Percentiles rank a stretch among this genome's conserved stretches.
These are phyloP conservation scores for Nicotiana benthamiana DNA, from an alignment of 257 asterid genomes.

Conservation along the genomic window DNA sequence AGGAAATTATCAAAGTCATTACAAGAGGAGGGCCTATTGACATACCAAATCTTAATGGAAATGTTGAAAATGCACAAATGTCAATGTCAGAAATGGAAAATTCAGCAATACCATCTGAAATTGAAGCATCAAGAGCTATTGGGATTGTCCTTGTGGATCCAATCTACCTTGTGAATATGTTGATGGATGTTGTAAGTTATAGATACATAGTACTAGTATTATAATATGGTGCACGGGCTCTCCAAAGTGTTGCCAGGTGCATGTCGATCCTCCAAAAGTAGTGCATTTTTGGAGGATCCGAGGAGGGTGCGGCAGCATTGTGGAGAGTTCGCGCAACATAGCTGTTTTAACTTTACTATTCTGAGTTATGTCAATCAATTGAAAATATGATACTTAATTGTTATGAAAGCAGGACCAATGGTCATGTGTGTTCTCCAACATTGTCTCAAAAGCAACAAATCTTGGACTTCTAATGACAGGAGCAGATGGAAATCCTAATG, in stretches of 20 bases:
- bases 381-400: neutral
- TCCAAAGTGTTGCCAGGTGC: neutral
- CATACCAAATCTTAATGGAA: conserved; percentile 18
- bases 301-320: neutral
- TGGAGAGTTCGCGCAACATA: too few relatives aligned
- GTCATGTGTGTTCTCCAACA: conserved; percentile 39
- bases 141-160: conserved; percentile 38
- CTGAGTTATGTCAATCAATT: neutral
- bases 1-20: conserved; percentile 35
- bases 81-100: neutral
- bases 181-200: conserved; percentile 45
- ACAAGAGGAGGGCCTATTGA: conserved; percentile 18
- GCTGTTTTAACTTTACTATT: neutral
- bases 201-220: neutral
- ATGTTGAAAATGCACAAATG: neutral
- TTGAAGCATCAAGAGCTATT: conserved; percentile 38
- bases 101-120: neutral
- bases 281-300: neutral
- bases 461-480: conserved; percentile 28
- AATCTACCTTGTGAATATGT: conserved; percentile 23
- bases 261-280: neutral
- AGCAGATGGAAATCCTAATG: conserved; percentile 24
- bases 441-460: conserved; percentile 36
- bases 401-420: conserved; percentile 33
- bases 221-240: neutral